These are phyloP conservation scores for Artomyces pyxidatus DNA, from an alignment of 768 basidiomycete genomes.

Conservation along the genomic window DNA sequence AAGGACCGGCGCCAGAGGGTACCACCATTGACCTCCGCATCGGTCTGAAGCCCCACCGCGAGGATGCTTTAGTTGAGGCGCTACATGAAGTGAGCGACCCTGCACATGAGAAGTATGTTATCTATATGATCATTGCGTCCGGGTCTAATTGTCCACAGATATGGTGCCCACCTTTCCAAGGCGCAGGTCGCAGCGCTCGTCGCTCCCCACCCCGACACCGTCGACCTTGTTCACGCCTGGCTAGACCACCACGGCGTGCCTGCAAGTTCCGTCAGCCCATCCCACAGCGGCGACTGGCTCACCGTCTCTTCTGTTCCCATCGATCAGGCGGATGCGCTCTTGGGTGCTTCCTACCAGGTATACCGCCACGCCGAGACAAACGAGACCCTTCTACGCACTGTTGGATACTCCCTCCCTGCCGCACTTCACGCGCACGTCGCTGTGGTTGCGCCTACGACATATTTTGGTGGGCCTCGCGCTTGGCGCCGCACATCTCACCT, in stretches of 20 bases:
- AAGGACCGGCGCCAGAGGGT: neutral
- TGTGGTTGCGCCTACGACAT: conserved; percentile 49
- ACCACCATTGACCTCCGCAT: neutral
- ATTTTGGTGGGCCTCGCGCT: conserved; percentile 46
- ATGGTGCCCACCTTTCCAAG: neutral
- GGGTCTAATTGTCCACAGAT: too few species aligned
- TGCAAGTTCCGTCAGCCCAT: neutral
- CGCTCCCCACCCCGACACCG: neutral
- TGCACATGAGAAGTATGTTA: neutral
- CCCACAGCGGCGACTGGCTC: conserved; percentile 36
- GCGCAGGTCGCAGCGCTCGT: neutral
- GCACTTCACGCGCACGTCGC: conserved; percentile 46
- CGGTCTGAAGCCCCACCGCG: neutral
- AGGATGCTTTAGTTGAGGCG: neutral
- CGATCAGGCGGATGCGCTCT: conserved; percentile 49
- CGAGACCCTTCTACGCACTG: conserved; percentile 44
- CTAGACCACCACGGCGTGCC: neutral
- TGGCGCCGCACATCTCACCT: conserved; percentile 49
- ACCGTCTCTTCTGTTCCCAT: conserved; percentile 42
- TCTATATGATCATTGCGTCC: too few species aligned
- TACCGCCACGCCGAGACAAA: conserved; percentile 42
- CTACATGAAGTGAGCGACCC: neutral
- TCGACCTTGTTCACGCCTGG: neutral
- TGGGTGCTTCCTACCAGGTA: conserved; percentile 44
- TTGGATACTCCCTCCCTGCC: conserved; percentile 49